These are phyloP conservation scores for Xylaria sp. DNA, from an alignment of 2,329 filamentous ascomycete species.

Conservation along the genomic window DNA sequence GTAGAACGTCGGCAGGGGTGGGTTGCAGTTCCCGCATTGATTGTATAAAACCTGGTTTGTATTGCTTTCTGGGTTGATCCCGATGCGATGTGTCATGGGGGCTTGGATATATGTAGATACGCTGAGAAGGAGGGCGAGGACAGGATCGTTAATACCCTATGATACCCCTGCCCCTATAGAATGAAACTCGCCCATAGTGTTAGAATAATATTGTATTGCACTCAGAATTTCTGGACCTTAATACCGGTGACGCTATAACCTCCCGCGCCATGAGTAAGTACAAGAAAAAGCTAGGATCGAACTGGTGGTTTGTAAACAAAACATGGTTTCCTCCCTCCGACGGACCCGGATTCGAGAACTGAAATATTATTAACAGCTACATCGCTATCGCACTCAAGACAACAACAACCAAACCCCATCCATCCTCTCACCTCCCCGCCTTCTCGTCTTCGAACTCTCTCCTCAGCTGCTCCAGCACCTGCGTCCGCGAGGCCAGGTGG, in stretches of 20 bases:
- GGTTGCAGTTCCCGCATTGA: not conserved
- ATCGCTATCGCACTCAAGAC: not conserved
- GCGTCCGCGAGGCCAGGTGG: constrained; percentile 77
- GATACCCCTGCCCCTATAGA: constrained; percentile 22
- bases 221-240: not conserved
- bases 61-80: not conserved
- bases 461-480: constrained; percentile 74
- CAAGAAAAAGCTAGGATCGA: not conserved
- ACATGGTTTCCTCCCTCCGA: not conserved
- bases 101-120: constrained; percentile 5
- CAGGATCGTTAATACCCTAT: constrained; percentile 19
- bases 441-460: constrained; percentile 88
- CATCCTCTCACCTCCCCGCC: constrained; percentile 49
- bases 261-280: not conserved
- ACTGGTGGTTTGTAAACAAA: not conserved
- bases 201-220: constrained; percentile 5
- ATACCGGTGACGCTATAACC: not conserved
- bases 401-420: not conserved
- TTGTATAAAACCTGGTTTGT: not conserved
- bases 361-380: not conserved
- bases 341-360: not conserved
- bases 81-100: not conserved
- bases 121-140: constrained; percentile 1
- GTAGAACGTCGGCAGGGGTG: not conserved
- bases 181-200: constrained; percentile 5